Evolutionary conservation across 225 moss, liverwort and hornwort species (phyloP).

Genomic region (Bryum argenteum): DNA sequence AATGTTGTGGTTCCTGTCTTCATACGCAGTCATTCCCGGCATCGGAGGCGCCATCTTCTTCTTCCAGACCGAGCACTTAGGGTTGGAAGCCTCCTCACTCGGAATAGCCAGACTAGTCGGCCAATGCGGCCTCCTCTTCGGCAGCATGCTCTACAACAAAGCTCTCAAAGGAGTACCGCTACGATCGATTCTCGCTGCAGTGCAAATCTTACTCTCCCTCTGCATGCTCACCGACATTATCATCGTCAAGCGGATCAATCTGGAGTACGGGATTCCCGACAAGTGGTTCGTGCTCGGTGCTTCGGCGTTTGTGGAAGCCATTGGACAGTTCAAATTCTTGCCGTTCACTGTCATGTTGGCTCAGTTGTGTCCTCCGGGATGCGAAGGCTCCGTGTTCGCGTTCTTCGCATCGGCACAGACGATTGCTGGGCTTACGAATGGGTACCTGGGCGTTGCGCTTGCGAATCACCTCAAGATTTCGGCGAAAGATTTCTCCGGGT

Average conservation of each 20-base stretch:
- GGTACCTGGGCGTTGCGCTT: constrained; percentile 71
- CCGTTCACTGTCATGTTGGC: constrained; percentile 72
- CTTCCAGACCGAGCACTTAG: constrained; percentile 71
- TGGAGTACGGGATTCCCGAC: constrained; percentile 61
- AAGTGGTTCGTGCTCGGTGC: constrained; percentile 68
- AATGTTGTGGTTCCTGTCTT: constrained; percentile 76
- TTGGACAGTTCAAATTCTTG: constrained; percentile 75
- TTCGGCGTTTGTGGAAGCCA: constrained; percentile 68
- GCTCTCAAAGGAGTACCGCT: constrained; percentile 60
- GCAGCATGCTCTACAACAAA: constrained; percentile 65
- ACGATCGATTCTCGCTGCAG: constrained; percentile 52
- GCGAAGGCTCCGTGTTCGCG: constrained; percentile 77
- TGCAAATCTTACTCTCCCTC: constrained; percentile 68
- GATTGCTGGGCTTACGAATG: constrained; percentile 64
- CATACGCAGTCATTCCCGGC: constrained; percentile 68
- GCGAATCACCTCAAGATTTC: constrained; percentile 61
- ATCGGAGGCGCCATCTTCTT: constrained; percentile 79
- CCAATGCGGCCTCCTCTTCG: constrained; percentile 58
- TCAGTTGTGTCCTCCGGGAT: constrained; percentile 65
- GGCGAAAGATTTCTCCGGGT: constrained; percentile 53
- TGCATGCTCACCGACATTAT: constrained; percentile 77
- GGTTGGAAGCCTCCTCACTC: constrained; percentile 55
- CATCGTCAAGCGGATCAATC: constrained; percentile 70
- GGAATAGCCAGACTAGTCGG: constrained; percentile 69
- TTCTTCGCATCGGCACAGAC: constrained; percentile 73